phyloP scores from a whole-genome alignment of 495 filamentous ascomycete genomes.

The Penicillium antarcticum region DNA sequence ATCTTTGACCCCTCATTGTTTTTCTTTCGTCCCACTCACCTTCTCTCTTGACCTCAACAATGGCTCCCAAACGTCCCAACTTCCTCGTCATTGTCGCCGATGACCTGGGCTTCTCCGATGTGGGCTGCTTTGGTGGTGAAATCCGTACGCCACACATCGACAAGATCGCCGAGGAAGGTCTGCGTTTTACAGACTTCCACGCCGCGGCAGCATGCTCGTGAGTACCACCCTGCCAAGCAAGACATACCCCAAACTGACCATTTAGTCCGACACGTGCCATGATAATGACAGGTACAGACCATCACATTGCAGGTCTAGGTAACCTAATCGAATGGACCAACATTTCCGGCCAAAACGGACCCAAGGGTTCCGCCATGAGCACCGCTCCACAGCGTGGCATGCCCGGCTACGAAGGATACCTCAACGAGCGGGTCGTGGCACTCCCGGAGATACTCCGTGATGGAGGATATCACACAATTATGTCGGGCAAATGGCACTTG shows the following conservation, averaged over 20 bases:
- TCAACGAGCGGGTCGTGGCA: slow-evolving; percentile 60
- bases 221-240: slow-evolving; percentile 1
- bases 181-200: slow-evolving; percentile 62
- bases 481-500: slow-evolving; percentile 60
- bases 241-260: not conserved
- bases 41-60: not conserved
- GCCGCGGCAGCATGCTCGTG: slow-evolving; percentile 61
- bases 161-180: slow-evolving; percentile 50
- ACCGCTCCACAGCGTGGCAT: slow-evolving; percentile 48
- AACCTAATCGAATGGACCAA: slow-evolving; percentile 50
- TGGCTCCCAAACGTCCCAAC: slow-evolving; percentile 51
- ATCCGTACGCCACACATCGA: slow-evolving; percentile 62
- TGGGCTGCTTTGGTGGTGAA: slow-evolving; percentile 60
- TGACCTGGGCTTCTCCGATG: slow-evolving; percentile 62
- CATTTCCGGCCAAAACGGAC: slow-evolving; percentile 43
- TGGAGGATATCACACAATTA: slow-evolving; percentile 59
- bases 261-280: slow-evolving; percentile 56
- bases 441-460: slow-evolving; percentile 61
- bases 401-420: slow-evolving; percentile 65
- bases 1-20: not conserved
- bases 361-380: slow-evolving; percentile 41
- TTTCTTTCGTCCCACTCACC: not conserved
- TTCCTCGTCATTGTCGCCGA: slow-evolving; percentile 63
- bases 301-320: slow-evolving; percentile 45
- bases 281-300: slow-evolving; percentile 49